These are phyloP conservation scores for Pythium plurisporium DNA, from an alignment of 352 stramenopile species.

Conservation along the genomic window DNA sequence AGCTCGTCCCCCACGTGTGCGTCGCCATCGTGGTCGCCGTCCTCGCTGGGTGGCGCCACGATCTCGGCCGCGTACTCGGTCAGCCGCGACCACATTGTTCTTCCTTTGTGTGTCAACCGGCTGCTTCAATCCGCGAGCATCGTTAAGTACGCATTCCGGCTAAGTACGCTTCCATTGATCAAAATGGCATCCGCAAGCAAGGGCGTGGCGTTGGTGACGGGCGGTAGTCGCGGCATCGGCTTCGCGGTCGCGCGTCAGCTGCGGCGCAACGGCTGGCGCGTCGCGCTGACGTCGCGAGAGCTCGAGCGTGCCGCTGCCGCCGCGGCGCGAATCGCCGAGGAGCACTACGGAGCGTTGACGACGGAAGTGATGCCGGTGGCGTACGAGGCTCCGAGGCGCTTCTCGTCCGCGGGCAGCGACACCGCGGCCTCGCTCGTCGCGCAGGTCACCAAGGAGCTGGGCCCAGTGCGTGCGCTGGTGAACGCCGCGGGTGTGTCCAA, in stretches of 20 bases:
- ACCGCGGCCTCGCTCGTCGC: slow-evolving; percentile 33
- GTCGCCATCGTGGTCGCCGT: slow-evolving; percentile 1
- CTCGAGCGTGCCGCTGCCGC: slow-evolving; percentile 47
- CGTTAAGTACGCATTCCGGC: slow-evolving; percentile 2
- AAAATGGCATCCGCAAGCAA: slow-evolving; percentile 2
- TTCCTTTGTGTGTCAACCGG: slow-evolving; percentile 1
- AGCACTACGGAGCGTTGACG: background rate
- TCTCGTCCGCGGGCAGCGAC: slow-evolving; percentile 5
- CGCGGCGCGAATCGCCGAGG: slow-evolving; percentile 30
- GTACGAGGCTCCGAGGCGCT: slow-evolving; percentile 44
- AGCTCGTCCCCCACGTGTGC: slow-evolving; percentile 17
- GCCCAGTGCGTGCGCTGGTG: slow-evolving; percentile 52
- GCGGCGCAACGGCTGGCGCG: slow-evolving; percentile 53
- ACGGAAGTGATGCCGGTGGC: slow-evolving; percentile 42
- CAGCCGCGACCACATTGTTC: slow-evolving; percentile 62
- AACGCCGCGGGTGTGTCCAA: slow-evolving; percentile 70
- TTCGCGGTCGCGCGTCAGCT: slow-evolving; percentile 68
- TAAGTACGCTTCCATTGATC: background rate
- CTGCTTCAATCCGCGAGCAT: background rate
- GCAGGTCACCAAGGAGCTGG: slow-evolving; percentile 36
- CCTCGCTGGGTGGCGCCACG: slow-evolving; percentile 45
- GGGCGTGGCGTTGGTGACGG: slow-evolving; percentile 60
- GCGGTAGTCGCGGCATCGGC: slow-evolving; percentile 76
- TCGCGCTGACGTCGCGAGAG: slow-evolving; percentile 70
- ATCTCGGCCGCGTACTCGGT: slow-evolving; percentile 66